Conservation (phyloP, 1,284 basidiomycete species). For the Naganishia albida region DNA sequence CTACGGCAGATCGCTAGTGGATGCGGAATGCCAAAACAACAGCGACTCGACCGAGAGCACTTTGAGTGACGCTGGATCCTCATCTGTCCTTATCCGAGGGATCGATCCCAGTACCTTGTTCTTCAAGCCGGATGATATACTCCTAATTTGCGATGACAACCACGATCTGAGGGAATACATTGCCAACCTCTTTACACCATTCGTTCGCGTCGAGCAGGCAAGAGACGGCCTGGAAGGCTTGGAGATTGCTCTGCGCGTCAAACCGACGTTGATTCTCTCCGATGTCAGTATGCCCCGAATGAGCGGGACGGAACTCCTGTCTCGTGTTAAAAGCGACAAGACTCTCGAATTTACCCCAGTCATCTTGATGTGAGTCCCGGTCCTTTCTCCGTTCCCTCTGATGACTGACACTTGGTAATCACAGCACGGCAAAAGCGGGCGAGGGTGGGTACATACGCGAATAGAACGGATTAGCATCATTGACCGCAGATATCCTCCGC, state of each 20-base stretch:
- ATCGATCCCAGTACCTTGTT: conserved; percentile 48
- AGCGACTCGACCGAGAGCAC: conserved; percentile 36
- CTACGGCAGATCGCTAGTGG: conserved; percentile 33
- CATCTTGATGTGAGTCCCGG: conserved; percentile 38
- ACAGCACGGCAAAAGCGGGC: conserved; percentile 40
- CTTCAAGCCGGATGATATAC: conserved; percentile 48
- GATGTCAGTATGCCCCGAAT: conserved; percentile 56
- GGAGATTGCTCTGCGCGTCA: conserved; percentile 42
- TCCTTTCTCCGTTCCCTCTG: no score
- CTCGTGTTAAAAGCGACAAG: conserved; percentile 6
- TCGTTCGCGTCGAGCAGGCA: conserved; percentile 54
- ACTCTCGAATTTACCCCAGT: conserved; percentile 41
- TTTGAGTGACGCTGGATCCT: conserved; percentile 28
- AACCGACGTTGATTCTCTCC: conserved; percentile 50
- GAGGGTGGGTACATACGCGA: conserved; percentile 29
- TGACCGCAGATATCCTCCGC: not conserved
- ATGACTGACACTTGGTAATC: not conserved
- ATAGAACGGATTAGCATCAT: no score
- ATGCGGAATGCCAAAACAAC: conserved; percentile 33
- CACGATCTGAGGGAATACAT: conserved; percentile 50
- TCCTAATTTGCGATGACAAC: conserved; percentile 50
- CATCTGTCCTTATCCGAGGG: conserved; percentile 33
- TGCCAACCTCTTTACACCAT: conserved; percentile 48
- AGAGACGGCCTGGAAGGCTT: conserved; percentile 53
- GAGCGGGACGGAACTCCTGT: conserved; percentile 29